Conservation (phyloP, 129 eudicot genomes). For the Artemisia annua region DNA sequence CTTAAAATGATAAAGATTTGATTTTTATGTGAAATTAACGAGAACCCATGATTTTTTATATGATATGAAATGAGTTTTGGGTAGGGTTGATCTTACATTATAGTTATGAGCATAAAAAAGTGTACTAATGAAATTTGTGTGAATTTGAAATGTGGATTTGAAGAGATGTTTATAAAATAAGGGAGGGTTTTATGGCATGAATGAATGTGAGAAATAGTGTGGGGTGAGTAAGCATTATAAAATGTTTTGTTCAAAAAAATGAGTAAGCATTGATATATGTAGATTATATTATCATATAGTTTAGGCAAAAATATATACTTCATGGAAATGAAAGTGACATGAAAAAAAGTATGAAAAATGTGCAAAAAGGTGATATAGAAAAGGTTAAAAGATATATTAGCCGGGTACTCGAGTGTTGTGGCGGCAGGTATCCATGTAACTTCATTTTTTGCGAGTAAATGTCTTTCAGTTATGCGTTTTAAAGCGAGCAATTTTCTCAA, state of each 20-base stretch:
- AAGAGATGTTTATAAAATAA: conserved; percentile 11
- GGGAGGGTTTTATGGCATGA: conserved; percentile 43
- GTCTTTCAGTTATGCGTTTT: no score
- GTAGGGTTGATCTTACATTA: conserved; percentile 42
- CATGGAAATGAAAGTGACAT: no score
- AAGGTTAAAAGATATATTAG: no score
- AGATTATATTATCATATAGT: background rate
- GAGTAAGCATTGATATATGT: conserved; percentile 56
- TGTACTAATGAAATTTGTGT: background rate
- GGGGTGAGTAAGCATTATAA: conserved; percentile 65
- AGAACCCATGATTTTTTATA: conserved; percentile 21
- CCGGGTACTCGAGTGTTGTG: no score
- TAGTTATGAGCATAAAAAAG: conserved; percentile 1
- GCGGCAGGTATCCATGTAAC: no score
- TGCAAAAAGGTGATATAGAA: no score
- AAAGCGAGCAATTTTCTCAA: no score
- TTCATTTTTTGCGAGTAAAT: no score
- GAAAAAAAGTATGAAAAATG: no score
- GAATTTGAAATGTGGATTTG: conserved; percentile 7
- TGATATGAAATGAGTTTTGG: background rate
- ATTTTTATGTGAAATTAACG: conserved; percentile 25
- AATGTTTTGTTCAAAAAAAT: conserved; percentile 34
- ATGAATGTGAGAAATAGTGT: conserved; percentile 49
- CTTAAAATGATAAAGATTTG: conserved; percentile 26
- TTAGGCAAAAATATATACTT: no score